Evolutionary conservation across 2,329 filamentous ascomycete genomes (phyloP).

Genomic region (Berkeleyomyces basicola): DNA sequence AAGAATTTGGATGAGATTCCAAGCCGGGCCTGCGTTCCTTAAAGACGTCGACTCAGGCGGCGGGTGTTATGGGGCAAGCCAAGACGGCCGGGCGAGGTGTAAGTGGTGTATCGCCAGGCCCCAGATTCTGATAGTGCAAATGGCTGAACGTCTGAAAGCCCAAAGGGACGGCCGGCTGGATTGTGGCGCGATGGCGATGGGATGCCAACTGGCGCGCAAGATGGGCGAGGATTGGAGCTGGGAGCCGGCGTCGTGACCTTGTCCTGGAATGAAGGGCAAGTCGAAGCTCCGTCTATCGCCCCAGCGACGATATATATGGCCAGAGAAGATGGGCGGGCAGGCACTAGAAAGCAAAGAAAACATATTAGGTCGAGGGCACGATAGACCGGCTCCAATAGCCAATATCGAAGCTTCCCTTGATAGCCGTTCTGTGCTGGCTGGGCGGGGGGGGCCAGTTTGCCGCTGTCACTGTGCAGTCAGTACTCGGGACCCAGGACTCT

Average conservation of each 20-base stretch:
- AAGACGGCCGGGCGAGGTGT: background rate
- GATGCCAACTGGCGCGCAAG: conserved; percentile 9
- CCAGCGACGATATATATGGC: conserved; percentile 13
- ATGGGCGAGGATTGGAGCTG: background rate
- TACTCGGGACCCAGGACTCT: no score
- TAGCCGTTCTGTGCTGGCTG: background rate
- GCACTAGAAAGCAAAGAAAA: background rate
- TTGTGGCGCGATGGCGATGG: conserved; percentile 12
- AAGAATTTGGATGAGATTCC: conserved; percentile 13
- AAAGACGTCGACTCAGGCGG: conserved; percentile 10
- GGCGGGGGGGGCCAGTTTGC: background rate
- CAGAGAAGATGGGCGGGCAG: background rate
- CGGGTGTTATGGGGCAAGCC: background rate
- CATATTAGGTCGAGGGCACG: conserved; percentile 6
- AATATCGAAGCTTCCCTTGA: conserved; percentile 11
- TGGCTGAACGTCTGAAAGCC: background rate
- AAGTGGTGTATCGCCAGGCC: background rate
- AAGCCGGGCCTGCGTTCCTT: conserved; percentile 14
- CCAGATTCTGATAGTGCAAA: background rate
- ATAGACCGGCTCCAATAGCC: conserved; percentile 1
- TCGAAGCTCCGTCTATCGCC: background rate
- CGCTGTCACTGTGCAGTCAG: background rate
- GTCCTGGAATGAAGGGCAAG: conserved; percentile 14
- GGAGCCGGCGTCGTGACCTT: background rate
- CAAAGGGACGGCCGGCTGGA: conserved; percentile 8